Percentiles rank a stretch among this genome's conserved stretches.
phyloP scores from a whole-genome alignment of 2,329 filamentous ascomycete species.

The Diaporthe nobilis region DNA sequence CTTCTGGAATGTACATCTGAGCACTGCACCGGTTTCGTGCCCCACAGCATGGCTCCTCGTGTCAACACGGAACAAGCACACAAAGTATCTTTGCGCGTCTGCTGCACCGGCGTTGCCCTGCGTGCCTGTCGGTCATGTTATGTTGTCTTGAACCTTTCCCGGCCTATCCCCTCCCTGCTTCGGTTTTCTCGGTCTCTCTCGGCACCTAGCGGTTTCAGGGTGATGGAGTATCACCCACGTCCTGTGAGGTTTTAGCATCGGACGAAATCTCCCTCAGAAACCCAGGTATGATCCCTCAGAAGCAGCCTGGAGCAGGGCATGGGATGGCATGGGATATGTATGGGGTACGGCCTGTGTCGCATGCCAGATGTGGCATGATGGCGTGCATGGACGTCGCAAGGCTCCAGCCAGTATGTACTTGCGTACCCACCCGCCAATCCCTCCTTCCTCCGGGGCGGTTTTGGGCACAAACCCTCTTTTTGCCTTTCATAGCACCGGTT shows the following conservation, averaged over 20 bases:
- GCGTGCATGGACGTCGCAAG: conserved; percentile 1
- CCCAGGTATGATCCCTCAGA: conserved; percentile 2
- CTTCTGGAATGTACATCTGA: conserved; percentile 28
- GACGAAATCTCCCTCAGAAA: conserved; percentile 36
- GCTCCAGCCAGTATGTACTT: not conserved
- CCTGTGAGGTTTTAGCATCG: conserved; percentile 25
- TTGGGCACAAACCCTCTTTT: conserved; percentile 33
- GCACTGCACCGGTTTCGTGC: not conserved
- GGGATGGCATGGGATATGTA: conserved; percentile 19
- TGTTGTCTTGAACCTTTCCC: not conserved
- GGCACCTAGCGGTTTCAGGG: conserved; percentile 40
- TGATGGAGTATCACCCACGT: conserved; percentile 32
- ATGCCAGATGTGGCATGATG: conserved; percentile 26
- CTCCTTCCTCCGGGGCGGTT: conserved; percentile 5
- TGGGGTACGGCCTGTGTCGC: conserved; percentile 2
- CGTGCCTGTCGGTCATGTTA: not conserved
- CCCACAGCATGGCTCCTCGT: conserved; percentile 5
- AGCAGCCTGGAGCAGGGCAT: not conserved
- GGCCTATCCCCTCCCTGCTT: not conserved
- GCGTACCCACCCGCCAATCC: not conserved
- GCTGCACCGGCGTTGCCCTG: not conserved
- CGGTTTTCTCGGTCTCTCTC: conserved; percentile 21
- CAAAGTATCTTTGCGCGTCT: conserved; percentile 21
- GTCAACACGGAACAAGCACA: conserved; percentile 24
- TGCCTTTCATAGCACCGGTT: conserved; percentile 15